phyloP scores from a whole-genome alignment of 2,329 filamentous ascomycete genomes.

The Fusarium veterinarium region DNA sequence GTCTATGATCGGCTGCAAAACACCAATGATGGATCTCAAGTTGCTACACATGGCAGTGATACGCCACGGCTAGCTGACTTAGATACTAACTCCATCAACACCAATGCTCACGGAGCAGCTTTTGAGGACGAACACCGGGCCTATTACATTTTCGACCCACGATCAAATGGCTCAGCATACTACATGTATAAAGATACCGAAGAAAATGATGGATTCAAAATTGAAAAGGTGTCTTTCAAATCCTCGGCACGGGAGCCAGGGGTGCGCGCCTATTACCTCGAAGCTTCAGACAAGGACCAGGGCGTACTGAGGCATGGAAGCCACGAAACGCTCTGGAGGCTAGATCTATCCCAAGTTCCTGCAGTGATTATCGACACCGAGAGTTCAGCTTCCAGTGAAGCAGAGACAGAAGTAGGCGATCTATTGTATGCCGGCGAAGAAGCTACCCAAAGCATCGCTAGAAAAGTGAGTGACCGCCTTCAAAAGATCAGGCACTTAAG shows the following conservation, averaged over 20 bases:
- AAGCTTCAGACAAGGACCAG: constrained; percentile 23
- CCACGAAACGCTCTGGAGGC: constrained; percentile 18
- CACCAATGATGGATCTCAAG: constrained; percentile 21
- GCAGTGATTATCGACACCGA: background rate
- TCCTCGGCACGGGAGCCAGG: constrained; percentile 8
- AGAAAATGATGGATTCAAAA: constrained; percentile 8
- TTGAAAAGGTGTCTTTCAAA: constrained; percentile 26
- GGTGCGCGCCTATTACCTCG: constrained; percentile 16
- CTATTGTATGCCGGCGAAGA: constrained; percentile 14
- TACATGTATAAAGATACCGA: constrained; percentile 26
- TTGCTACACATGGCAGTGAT: constrained; percentile 32
- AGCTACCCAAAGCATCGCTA: constrained; percentile 24
- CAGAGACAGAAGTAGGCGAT: background rate
- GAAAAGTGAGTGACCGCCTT: constrained; percentile 38
- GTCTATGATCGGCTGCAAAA: constrained; percentile 10
- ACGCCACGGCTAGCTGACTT: constrained; percentile 4
- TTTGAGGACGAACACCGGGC: constrained; percentile 1
- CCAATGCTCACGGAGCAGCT: background rate
- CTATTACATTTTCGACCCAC: constrained; percentile 38
- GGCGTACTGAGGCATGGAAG: background rate
- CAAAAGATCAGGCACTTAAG: constrained; percentile 25
- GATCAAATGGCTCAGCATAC: constrained; percentile 23
- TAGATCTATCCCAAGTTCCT: background rate
- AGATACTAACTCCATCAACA: constrained; percentile 1
- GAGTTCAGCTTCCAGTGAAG: background rate